Percentiles rank a stretch among this genome's conserved stretches.
These are phyloP conservation scores for Atractiella rhizophila DNA, from an alignment of 768 basidiomycete species.

Conservation along the genomic window DNA sequence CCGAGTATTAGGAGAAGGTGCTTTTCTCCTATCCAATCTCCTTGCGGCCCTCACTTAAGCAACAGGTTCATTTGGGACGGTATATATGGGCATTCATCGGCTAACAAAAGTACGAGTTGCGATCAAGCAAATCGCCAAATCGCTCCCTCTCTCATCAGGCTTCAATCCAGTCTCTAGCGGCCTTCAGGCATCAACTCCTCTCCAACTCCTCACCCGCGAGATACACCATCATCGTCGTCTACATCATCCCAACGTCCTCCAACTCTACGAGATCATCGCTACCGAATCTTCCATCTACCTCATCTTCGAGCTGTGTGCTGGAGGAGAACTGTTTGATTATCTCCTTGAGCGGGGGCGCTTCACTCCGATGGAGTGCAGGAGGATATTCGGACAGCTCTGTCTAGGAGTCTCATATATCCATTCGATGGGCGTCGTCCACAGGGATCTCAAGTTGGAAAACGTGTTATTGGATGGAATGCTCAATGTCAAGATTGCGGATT, in stretches of 20 bases:
- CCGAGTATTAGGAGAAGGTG: constrained; percentile 88
- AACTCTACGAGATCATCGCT: constrained; percentile 92
- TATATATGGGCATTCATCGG: constrained; percentile 78
- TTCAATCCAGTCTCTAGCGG: too few species aligned
- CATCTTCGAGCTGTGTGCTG: constrained; percentile 83
- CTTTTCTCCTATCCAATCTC: neutral
- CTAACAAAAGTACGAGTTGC: constrained; percentile 76
- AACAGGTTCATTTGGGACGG: constrained; percentile 84
- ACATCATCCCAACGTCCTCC: constrained; percentile 82
- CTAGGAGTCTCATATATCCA: constrained; percentile 85
- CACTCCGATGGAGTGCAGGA: constrained; percentile 52
- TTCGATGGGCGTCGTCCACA: constrained; percentile 74
- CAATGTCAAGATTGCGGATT: constrained; percentile 83
- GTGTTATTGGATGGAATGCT: constrained; percentile 45
- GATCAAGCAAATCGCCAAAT: constrained; percentile 93
- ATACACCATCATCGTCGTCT: constrained; percentile 95
- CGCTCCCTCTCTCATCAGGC: constrained; percentile 25
- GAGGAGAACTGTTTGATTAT: constrained; percentile 95
- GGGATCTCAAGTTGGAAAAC: constrained; percentile 91
- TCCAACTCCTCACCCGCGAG: constrained; percentile 74
- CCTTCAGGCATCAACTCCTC: constrained; percentile 23
- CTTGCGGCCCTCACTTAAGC: neutral
- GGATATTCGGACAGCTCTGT: constrained; percentile 86
- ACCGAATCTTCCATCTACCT: constrained; percentile 92
- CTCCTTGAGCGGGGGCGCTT: constrained; percentile 81